Base-by-base conservation (phyloP, 139 green algal species). In the Gonium pectorale region DNA sequence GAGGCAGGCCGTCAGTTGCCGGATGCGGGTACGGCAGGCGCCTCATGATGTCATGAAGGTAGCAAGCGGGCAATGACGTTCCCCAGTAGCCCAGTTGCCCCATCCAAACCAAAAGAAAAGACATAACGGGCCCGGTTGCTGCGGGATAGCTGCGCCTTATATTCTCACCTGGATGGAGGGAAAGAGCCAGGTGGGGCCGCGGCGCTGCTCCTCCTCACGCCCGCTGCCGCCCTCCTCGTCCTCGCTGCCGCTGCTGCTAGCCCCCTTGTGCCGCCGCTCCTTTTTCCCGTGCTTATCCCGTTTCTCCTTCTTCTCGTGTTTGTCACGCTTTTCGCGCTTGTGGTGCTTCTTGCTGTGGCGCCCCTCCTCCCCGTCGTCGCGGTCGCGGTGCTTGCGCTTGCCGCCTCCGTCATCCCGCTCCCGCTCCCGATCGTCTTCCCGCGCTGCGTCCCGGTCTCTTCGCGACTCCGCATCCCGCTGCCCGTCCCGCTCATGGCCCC, bases 131-230 rank as follows among this genome's bases (percentile, higher is more conserved):
- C n/a, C n/a, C n/a, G n/a, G n/a, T n/a, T n/a, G n/a, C n/a, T n/a
- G n/a, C n/a, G n/a, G n/a, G n/a, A n/a, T n/a, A n/a, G n/a, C n/a
- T n/a, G n/a, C n/a, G n/a, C n/a, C n/a, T n/a, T n/a, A n/a, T n/a
- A n/a, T n/a, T n/a, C 60, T 27, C 63, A 88, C 84, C 84, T 88
- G 77, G 54, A 96, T 96, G 69, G 80, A 80, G 11, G 92, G 71
- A 26, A 88, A 41, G 27, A 96, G 79, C 93, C 93, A 96, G 1
- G n/a, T 80, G 51, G 80, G 68, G 2, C 54, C 59, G 21, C 22
- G 13, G 27, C 22, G 51, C 52, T 54, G 60, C 64, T 52, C 71
- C 66, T 63, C 74, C 46, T 46, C 70, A 2, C 37, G 37, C 3
- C 37, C 81, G 62, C 44, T 31, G 24, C 49, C 67, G 26, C 52